Base-by-base conservation (phyloP, 305 asterid species). In the Lippia alba region DNA sequence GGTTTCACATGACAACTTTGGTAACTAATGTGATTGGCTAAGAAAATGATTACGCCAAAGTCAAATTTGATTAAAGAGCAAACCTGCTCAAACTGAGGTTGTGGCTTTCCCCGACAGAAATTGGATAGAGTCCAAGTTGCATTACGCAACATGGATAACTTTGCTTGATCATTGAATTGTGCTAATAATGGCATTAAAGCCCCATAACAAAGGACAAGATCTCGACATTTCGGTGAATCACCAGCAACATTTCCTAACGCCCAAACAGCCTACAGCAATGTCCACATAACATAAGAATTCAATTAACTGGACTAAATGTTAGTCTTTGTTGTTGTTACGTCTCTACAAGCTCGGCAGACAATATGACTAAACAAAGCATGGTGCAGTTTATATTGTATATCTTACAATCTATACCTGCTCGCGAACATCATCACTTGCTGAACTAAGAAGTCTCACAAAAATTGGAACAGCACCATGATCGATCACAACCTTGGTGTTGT, bases 51-150 rank as follows among this genome's bases (percentile, higher is more conserved):
- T 20, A 41, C 20, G 58, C 18, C 73, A 51, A 60, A 74, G 53
- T 20, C 33, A 59, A 64, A 61, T 12, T 49, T 12, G 7, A 57
- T 30, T 24, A 10, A 71, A 59, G 6, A n/a, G 59, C 69, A 65
- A 55, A 84, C 89, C 85, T 79, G 86, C 65, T 84, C 86, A 79
- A 84, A 81, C 18, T 66, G 83, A 15, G 86, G 89, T 53, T 81
- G 89, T 14, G 89, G 89, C 64, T 84, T 84, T 76, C 89, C 89
- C 57, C 89, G 72, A 69, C 86, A 84, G 62, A 82, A 84, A 74
- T 84, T 82, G 4, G 89, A 84, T 44, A 84, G 74, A 6, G 89
- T 84, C 89, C 89, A 84, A 1, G 89, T 84, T 45, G 89, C 87
- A 82, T 82, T 84, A 56, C 89, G 75, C 53, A 84, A 61, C 89